Percentiles rank a stretch among this genome's conserved stretches.
These are phyloP conservation scores for Eucalyptus sp. DNA, from an alignment of 345 rosid genomes.

Conservation along the genomic window DNA sequence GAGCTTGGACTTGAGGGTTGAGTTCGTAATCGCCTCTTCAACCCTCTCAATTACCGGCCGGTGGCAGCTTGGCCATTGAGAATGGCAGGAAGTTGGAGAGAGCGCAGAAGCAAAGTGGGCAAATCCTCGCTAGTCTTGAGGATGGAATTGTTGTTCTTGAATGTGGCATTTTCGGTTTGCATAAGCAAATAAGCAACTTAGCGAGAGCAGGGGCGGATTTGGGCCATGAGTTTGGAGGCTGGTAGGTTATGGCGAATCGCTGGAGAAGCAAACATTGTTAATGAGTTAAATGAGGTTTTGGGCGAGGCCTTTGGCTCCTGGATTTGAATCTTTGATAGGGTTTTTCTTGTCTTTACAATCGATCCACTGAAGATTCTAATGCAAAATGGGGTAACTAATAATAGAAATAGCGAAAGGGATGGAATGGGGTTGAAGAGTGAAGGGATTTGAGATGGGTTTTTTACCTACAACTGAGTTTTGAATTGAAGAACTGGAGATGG, in stretches of 20 bases:
- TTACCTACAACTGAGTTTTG: background rate
- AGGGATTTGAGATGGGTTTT: background rate
- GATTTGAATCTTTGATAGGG: background rate
- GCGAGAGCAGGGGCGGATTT: background rate
- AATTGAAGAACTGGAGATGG: background rate
- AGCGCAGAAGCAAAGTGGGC: background rate
- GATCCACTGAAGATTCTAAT: too few relatives aligned
- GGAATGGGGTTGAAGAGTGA: too few relatives aligned
- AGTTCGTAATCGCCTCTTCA: too few relatives aligned
- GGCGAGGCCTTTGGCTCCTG: rapidly evolving
- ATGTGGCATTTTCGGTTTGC: background rate
- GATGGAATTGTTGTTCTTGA: background rate
- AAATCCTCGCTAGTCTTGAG: background rate
- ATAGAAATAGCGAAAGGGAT: background rate
- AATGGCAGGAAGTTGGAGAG: background rate
- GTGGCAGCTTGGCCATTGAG: background rate
- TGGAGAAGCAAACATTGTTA: background rate
- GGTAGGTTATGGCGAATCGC: rapidly evolving
- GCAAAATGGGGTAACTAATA: background rate
- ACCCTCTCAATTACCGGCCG: rapidly evolving
- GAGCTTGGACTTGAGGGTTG: too few relatives aligned
- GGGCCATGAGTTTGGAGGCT: too few relatives aligned
- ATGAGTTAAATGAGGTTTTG: background rate
- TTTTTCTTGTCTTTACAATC: too few relatives aligned
- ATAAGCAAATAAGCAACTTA: too few relatives aligned